phyloP scores from a whole-genome alignment of 768 basidiomycete species.

The Nidularia sp. region DNA sequence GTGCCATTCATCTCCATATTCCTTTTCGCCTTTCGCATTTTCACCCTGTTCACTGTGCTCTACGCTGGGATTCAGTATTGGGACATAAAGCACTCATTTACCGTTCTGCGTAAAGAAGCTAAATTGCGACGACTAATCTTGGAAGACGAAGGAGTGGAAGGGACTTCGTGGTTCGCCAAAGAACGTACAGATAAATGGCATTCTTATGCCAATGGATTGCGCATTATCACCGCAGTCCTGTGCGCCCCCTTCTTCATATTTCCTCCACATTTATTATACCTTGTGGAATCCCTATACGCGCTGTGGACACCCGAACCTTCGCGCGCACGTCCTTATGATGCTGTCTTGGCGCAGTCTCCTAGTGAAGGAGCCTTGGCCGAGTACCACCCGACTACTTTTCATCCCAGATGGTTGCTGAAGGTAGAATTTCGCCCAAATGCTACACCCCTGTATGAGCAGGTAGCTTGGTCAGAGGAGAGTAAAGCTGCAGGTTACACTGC shows the following conservation, averaged over 20 bases:
- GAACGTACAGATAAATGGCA: background rate
- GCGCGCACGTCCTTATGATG: background rate
- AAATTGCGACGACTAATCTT: background rate
- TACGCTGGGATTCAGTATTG: background rate
- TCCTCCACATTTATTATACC: background rate
- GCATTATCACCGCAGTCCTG: background rate
- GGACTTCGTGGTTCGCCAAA: background rate
- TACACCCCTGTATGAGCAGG: conserved; percentile 1
- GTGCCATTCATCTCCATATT: background rate
- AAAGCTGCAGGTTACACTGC: background rate
- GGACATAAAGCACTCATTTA: background rate
- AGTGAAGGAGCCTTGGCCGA: background rate
- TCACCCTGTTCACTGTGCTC: background rate
- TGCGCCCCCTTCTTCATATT: background rate
- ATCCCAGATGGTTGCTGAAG: background rate
- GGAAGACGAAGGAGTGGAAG: background rate
- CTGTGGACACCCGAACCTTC: background rate
- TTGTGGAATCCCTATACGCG: background rate
- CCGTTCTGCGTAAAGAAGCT: background rate
- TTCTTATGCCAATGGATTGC: background rate
- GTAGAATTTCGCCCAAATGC: conserved; percentile 1
- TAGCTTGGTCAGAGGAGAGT: background rate
- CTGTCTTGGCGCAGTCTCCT: background rate
- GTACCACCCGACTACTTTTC: background rate
- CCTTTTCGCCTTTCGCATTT: background rate